Evolutionary conservation across 2,329 filamentous ascomycete species (phyloP).

Genomic region (Xylaria sp.): DNA sequence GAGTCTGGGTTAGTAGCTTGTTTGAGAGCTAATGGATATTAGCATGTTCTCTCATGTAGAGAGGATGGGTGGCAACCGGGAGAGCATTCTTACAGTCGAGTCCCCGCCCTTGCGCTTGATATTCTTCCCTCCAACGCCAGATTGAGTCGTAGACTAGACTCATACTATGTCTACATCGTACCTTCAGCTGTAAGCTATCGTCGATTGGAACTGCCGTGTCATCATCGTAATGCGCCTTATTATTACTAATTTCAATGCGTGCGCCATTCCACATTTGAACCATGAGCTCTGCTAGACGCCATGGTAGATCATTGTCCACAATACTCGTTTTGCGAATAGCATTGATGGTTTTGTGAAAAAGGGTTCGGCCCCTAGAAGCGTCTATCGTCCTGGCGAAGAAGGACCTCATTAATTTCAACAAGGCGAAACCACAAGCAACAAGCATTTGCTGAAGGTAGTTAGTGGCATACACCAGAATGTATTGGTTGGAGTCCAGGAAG

Average conservation of each 20-base stretch:
- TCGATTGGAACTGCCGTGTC: conserved; percentile 67
- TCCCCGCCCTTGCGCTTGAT: conserved; percentile 75
- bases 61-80: conserved; percentile 44
- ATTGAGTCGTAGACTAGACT: conserved; percentile 86
- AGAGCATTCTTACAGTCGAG: conserved; percentile 70
- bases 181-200: conserved; percentile 79
- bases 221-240: conserved; percentile 59
- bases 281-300: conserved; percentile 84
- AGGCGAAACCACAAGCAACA: conserved; percentile 79
- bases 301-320: conserved; percentile 80
- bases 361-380: conserved; percentile 70
- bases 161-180: conserved; percentile 86
- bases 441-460: conserved; percentile 89
- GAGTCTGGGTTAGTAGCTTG: conserved; percentile 89
- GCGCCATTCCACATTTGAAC: conserved; percentile 85
- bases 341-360: conserved; percentile 77
- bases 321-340: conserved; percentile 79
- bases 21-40: conserved; percentile 71
- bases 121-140: conserved; percentile 87
- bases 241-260: conserved; percentile 60
- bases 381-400: conserved; percentile 80
- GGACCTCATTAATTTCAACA: conserved; percentile 81
- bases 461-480: conserved; percentile 72
- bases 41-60: conserved; percentile 46
- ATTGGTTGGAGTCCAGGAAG: conserved; percentile 64